phyloP scores from a whole-genome alignment of 148 eudicot species.

The Chenopodium album region DNA sequence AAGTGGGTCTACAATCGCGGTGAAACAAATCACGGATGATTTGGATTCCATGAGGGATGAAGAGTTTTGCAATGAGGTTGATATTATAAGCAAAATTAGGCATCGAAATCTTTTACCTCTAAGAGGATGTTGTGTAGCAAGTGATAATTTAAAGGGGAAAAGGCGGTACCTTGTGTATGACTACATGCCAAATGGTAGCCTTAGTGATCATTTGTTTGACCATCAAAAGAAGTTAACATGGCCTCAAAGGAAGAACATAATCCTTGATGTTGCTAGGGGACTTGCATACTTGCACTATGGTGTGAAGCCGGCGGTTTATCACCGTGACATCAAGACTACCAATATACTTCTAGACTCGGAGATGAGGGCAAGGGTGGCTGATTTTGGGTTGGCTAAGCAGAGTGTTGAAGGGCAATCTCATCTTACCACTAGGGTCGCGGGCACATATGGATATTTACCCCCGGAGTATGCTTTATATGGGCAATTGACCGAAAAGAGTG shows the following conservation, averaged over 20 bases:
- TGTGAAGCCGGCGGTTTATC: conserved; percentile 59
- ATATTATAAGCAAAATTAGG: conserved; percentile 60
- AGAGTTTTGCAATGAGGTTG: conserved; percentile 63
- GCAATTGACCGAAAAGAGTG: conserved; percentile 63
- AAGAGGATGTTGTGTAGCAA: conserved; percentile 60
- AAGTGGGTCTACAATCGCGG: conserved; percentile 53
- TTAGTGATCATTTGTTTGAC: conserved; percentile 45
- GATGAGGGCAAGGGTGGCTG: conserved; percentile 62
- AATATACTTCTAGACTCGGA: conserved; percentile 58
- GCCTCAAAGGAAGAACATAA: conserved; percentile 62
- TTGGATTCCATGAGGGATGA: conserved; percentile 47
- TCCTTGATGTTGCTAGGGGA: conserved; percentile 65
- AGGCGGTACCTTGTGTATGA: conserved; percentile 58
- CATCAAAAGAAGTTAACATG: conserved; percentile 33
- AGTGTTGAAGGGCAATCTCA: conserved; percentile 57
- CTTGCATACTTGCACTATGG: conserved; percentile 64
- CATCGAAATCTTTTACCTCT: conserved; percentile 65
- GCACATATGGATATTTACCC: conserved; percentile 68
- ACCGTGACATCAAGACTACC: conserved; percentile 69
- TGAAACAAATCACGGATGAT: conserved; percentile 46
- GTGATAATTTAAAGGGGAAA: conserved; percentile 39
- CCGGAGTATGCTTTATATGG: conserved; percentile 74
- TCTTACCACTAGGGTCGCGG: conserved; percentile 65
- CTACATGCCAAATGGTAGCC: conserved; percentile 65
- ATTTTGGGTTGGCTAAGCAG: conserved; percentile 70